Conservation (phyloP, 78 protist species). For the Dictyostelium firmibasis region DNA sequence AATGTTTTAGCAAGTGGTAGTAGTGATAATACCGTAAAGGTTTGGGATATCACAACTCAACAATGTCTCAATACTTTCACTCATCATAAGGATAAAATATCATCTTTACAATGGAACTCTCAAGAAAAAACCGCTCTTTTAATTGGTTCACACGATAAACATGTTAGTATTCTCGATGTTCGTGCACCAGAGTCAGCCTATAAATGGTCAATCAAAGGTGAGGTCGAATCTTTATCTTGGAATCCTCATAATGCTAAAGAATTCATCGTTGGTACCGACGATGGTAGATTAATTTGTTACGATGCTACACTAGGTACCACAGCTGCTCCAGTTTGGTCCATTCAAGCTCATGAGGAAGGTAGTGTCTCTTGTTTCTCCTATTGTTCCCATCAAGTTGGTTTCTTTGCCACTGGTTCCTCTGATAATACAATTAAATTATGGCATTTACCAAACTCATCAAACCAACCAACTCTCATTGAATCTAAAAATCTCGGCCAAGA, state of each 20-base stretch:
- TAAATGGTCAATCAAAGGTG: slow-evolving; percentile 31
- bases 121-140: slow-evolving; percentile 69
- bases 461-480: slow-evolving; percentile 9
- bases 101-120: slow-evolving; percentile 76
- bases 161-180: slow-evolving; percentile 51
- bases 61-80: slow-evolving; percentile 67
- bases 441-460: background rate
- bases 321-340: slow-evolving; percentile 71
- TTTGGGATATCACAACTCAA: slow-evolving; percentile 88
- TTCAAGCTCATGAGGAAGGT: slow-evolving; percentile 57
- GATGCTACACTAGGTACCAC: slow-evolving; percentile 73
- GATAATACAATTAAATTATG: slow-evolving; percentile 71
- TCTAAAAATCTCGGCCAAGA: slow-evolving; percentile 28
- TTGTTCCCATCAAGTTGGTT: slow-evolving; percentile 30
- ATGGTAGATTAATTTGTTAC: slow-evolving; percentile 60
- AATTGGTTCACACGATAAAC: slow-evolving; percentile 63
- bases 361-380: slow-evolving; percentile 41
- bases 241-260: slow-evolving; percentile 54
- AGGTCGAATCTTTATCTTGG: slow-evolving; percentile 76
- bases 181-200: slow-evolving; percentile 11
- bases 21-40: slow-evolving; percentile 85
- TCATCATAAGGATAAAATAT: slow-evolving; percentile 87
- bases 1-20: slow-evolving; percentile 88
- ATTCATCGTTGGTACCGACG: slow-evolving; percentile 66
- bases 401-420: slow-evolving; percentile 62